Conservation (phyloP, 805 yeast genomes). For the Cyberlindnera xylosilytica region DNA sequence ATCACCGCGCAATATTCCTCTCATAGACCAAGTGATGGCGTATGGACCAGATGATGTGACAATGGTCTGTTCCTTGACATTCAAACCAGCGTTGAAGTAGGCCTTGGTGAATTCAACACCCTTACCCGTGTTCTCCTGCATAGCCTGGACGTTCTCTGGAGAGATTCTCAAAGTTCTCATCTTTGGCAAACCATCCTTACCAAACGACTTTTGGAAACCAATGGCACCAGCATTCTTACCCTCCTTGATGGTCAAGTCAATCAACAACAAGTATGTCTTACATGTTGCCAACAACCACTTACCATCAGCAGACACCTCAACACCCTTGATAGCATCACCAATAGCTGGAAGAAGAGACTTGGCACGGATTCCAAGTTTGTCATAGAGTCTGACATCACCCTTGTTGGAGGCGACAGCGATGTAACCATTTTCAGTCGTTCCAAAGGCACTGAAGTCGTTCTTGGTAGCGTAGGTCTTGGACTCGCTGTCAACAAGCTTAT, state of each 20-base stretch:
- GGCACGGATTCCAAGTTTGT: conserved; percentile 70
- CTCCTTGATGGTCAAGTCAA: conserved; percentile 61
- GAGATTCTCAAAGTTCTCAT: conserved; percentile 65
- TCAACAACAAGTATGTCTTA: conserved; percentile 61
- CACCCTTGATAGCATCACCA: conserved; percentile 68
- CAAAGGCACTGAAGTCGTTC: conserved; percentile 24
- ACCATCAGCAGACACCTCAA: conserved; percentile 78
- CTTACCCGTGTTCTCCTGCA: conserved; percentile 46
- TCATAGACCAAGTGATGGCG: conserved; percentile 76
- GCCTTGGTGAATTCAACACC: conserved; percentile 67
- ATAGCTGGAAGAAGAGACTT: conserved; percentile 78
- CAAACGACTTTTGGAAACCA: conserved; percentile 67
- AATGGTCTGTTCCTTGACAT: conserved; percentile 63
- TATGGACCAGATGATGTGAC: conserved; percentile 81
- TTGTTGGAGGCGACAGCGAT: conserved; percentile 71
- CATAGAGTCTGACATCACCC: conserved; percentile 77
- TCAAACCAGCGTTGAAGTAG: conserved; percentile 69
- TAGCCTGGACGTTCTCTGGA: conserved; percentile 70
- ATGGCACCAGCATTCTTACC: conserved; percentile 57
- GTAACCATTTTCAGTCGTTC: conserved; percentile 72
- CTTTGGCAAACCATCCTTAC: conserved; percentile 60
- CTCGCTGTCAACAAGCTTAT: conserved; percentile 58
- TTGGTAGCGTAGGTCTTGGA: conserved; percentile 50
- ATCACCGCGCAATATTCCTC: conserved; percentile 52
- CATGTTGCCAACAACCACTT: conserved; percentile 81